Percentiles rank a stretch among this genome's conserved stretches.
These are phyloP conservation scores for Chalciporus pseudorubinellus DNA, from an alignment of 768 basidiomycete species.

Conservation along the genomic window DNA sequence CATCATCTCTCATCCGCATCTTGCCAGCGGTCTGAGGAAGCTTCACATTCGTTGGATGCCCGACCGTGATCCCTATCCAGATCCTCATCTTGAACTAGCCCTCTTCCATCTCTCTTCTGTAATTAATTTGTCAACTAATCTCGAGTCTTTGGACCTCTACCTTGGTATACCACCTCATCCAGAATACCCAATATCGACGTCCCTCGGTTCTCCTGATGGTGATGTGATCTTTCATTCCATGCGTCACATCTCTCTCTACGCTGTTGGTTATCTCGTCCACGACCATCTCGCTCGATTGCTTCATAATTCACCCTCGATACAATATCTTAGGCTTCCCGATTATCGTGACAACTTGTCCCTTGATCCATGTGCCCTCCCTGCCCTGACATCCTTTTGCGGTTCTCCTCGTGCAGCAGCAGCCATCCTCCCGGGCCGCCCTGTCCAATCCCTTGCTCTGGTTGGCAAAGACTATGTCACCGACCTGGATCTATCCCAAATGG, in stretches of 20 bases:
- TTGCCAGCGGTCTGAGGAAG: constrained; percentile 43
- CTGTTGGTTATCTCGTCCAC: constrained; percentile 38
- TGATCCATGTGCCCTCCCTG: constrained; percentile 43
- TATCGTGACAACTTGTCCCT: constrained; percentile 42
- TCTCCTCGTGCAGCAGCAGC: constrained; percentile 55
- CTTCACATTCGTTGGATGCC: constrained; percentile 57
- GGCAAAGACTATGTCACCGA: constrained; percentile 57
- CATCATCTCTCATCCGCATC: constrained; percentile 44
- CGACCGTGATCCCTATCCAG: constrained; percentile 30
- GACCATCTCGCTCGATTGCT: constrained; percentile 43
- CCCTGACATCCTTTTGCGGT: constrained; percentile 57
- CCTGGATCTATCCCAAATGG: constrained; percentile 50
- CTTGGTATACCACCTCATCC: constrained; percentile 44
- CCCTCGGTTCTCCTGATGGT: constrained; percentile 41
- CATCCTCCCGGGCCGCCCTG: constrained; percentile 60
- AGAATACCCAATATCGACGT: constrained; percentile 45
- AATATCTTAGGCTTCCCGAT: constrained; percentile 47
- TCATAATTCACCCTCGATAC: constrained; percentile 38
- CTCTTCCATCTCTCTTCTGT: constrained; percentile 40
- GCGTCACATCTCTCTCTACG: constrained; percentile 42
- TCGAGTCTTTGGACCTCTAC: constrained; percentile 57
- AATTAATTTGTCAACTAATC: constrained; percentile 36
- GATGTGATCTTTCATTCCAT: constrained; percentile 41
- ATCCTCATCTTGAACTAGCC: constrained; percentile 35
- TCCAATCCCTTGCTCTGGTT: constrained; percentile 53